phyloP scores from a whole-genome alignment of 257 asterid genomes.

The Knoxia roxburghii region DNA sequence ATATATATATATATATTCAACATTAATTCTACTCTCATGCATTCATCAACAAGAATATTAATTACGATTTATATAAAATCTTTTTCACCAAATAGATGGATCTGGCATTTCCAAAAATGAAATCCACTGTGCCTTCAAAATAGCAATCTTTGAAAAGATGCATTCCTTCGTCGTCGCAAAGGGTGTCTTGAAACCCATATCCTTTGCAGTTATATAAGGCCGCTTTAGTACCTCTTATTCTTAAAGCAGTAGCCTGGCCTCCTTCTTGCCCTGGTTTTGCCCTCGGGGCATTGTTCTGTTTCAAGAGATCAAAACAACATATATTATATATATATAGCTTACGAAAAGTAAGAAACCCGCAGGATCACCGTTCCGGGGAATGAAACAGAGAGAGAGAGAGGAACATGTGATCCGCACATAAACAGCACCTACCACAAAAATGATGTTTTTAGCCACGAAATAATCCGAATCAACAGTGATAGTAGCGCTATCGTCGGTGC shows the following conservation, averaged over 20 bases:
- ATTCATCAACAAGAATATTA: no score
- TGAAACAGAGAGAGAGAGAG: no score
- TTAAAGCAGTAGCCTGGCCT: slow-evolving; percentile 56
- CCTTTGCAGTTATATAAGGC: slow-evolving; percentile 56
- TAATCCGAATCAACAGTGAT: slow-evolving; percentile 45
- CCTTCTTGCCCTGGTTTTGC: not conserved
- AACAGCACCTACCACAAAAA: slow-evolving; percentile 50
- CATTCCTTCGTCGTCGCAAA: slow-evolving; percentile 54
- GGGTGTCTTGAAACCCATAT: slow-evolving; percentile 70
- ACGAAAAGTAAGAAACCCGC: not conserved
- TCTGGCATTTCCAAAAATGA: slow-evolving; percentile 65
- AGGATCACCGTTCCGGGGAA: no score
- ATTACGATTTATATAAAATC: no score
- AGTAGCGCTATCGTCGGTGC: slow-evolving; percentile 61
- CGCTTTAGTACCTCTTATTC: slow-evolving; percentile 41
- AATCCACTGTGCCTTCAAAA: slow-evolving; percentile 79
- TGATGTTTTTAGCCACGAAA: slow-evolving; percentile 52
- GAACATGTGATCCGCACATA: no score
- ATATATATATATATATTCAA: no score
- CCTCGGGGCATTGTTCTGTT: no score
- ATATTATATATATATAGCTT: no score
- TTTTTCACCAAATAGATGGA: slow-evolving; percentile 47
- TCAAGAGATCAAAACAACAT: no score
- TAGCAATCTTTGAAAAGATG: slow-evolving; percentile 75
- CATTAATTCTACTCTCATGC: no score